Percentiles rank a stretch among this genome's conserved stretches.
Conservation (phyloP, 257 asterid species). For the Lycium barbarum region DNA sequence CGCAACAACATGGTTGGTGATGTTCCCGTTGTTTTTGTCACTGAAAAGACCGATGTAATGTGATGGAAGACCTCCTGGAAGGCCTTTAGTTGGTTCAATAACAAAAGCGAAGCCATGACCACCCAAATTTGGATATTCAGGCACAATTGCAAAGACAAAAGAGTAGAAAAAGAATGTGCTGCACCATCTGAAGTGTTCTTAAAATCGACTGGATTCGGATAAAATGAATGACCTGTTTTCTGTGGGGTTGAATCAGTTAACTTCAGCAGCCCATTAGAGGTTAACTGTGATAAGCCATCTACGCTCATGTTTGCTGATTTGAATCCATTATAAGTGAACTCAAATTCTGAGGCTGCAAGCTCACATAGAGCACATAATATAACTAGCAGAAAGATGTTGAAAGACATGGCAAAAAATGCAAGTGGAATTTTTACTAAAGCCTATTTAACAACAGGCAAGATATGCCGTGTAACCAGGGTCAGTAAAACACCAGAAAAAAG, state of each 20-base stretch:
- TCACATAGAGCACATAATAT: neutral
- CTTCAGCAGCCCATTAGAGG: conserved; percentile 33
- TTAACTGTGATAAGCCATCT: conserved; percentile 35
- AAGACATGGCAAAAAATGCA: neutral
- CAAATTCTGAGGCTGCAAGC: neutral
- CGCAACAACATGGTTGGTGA: conserved; percentile 31
- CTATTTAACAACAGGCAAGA: no score
- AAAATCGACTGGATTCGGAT: conserved; percentile 29
- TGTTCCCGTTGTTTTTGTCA: conserved; percentile 19
- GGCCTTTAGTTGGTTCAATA: no score
- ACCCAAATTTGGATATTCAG: neutral
- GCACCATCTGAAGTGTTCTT: conserved; percentile 20
- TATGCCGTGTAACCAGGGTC: no score
- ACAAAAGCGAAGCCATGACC: no score
- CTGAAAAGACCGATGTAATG: conserved; percentile 37
- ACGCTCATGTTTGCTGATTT: conserved; percentile 28
- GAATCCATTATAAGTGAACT: conserved; percentile 37
- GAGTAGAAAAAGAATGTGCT: conserved; percentile 38
- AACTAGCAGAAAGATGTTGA: neutral
- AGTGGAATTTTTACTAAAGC: no score
- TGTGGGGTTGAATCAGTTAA: conserved; percentile 28
- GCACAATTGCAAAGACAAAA: conserved; percentile 38
- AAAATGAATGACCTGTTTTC: conserved; percentile 31
- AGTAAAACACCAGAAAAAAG: no score
- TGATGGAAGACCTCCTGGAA: neutral